Base-by-base conservation (phyloP, 352 stramenopile genomes). In the Globisporangium splendens region DNA sequence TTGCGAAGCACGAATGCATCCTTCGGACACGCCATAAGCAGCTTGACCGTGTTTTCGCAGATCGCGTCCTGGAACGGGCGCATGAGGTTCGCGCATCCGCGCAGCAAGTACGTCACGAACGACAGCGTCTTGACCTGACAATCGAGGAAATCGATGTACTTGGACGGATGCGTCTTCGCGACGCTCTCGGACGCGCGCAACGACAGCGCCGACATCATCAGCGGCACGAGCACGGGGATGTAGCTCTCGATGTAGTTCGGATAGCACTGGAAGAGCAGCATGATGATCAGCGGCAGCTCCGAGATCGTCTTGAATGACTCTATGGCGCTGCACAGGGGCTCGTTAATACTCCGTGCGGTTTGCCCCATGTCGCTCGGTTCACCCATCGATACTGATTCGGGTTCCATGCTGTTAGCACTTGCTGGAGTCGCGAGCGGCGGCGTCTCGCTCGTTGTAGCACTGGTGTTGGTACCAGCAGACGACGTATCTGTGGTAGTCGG, bases 241-340 rank as follows among this genome's bases (percentile, higher is more conserved):
- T 98, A 97, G 46, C 74, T 91, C 75, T 98, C 95, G 24, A 99
- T 94, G 67, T 96, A 98, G 53, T 91, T 97, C 17, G 94, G 95
- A 73, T 99, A 98, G 53, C 98, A 93, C 75, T 99, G 96, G 61
- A 99, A 99, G 41, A 99, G 86, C 48, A 99, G 73, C 93, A 99
- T 99, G 57, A 99, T 96, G 70, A 98, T 98, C 44, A 98, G 72
- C n/a, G 96, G 96, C 56, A 97, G 91, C 74, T 99, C 97, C 7
- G 91, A 97, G 46, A 99, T 88, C 17, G 98, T 95, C 65, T 96
- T 96, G 71, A 97, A 98, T 35, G 91, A 97, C 63, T 97, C 88
- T 59, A 93, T 75, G 61, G 84, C 91, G 62, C 76, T 87, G 57
- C 77, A 91, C 8, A 97, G 72, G 6, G 65, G 68, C n/a, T 90